These are phyloP conservation scores for Penicillium italicum DNA, from an alignment of 2,329 filamentous ascomycete genomes.

Conservation along the genomic window DNA sequence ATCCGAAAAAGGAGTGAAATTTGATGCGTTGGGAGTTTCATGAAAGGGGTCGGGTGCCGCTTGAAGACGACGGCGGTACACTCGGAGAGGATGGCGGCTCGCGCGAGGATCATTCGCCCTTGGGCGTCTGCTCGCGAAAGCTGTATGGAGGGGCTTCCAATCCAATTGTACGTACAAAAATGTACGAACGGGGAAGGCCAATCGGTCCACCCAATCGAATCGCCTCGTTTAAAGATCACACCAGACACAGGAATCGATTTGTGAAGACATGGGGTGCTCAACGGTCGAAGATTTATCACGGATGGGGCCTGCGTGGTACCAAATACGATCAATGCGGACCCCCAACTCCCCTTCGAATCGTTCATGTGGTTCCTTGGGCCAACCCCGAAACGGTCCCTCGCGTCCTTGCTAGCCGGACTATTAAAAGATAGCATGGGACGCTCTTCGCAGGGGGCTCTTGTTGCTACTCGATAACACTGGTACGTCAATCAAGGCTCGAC, in stretches of 20 bases:
- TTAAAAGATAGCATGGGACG: background rate
- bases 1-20: constrained; percentile 13
- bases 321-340: constrained; percentile 15
- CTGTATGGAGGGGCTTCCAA: constrained; percentile 24
- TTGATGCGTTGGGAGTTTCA: constrained; percentile 21
- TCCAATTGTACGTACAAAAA: constrained; percentile 28
- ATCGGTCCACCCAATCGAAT: constrained; percentile 10
- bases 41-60: constrained; percentile 27
- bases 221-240: background rate
- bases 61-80: constrained; percentile 18
- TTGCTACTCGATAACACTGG: constrained; percentile 9
- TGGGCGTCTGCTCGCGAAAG: constrained; percentile 21
- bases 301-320: constrained; percentile 10
- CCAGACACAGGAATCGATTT: constrained; percentile 1
- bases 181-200: constrained; percentile 24
- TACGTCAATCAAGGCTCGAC: constrained; percentile 11
- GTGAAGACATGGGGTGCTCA: constrained; percentile 3
- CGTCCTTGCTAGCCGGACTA: constrained; percentile 8
- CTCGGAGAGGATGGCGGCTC: constrained; percentile 22
- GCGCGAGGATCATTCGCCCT: constrained; percentile 22
- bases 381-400: background rate
- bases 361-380: constrained; percentile 5
- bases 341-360: constrained; percentile 8
- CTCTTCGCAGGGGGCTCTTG: background rate
- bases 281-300: background rate